Evolutionary conservation across 2,329 filamentous ascomycete species (phyloP).

Genomic region (Amauroascus verrucosus): DNA sequence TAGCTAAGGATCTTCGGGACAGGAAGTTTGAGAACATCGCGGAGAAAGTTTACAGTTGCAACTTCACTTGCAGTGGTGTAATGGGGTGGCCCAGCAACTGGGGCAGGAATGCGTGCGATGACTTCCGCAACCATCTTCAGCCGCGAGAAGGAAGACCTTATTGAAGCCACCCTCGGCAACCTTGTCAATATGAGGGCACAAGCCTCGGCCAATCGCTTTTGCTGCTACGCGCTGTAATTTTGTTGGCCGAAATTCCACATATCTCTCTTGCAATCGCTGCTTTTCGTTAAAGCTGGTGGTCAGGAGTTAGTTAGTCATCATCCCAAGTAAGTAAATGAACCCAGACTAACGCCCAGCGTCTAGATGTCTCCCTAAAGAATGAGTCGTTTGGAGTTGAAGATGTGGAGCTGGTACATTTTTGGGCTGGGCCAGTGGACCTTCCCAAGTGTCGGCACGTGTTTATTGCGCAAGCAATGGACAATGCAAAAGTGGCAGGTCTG

Average conservation of each 20-base stretch:
- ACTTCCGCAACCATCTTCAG: constrained; percentile 19
- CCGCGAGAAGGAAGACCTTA: constrained; percentile 20
- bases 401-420: no score
- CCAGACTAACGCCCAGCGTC: constrained; percentile 10
- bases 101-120: constrained; percentile 22
- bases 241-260: constrained; percentile 9
- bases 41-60: constrained; percentile 28
- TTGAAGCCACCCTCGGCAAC: constrained; percentile 26
- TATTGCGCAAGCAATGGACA: no score
- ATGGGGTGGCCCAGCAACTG: constrained; percentile 21
- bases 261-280: constrained; percentile 10
- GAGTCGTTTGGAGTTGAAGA: no score
- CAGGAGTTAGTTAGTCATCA: no score
- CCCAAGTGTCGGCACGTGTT: no score
- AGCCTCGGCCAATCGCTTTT: background rate
- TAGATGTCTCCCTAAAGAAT: constrained; percentile 9
- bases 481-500: no score
- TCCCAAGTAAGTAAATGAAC: no score
- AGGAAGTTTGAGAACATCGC: constrained; percentile 24
- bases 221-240: constrained; percentile 6
- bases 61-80: constrained; percentile 31
- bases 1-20: constrained; percentile 32
- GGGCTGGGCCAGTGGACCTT: no score
- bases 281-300: constrained; percentile 15
- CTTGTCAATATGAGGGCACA: constrained; percentile 19